Base-by-base conservation (phyloP, 2,329 filamentous ascomycete species). In the Hypoxylon sp. region DNA sequence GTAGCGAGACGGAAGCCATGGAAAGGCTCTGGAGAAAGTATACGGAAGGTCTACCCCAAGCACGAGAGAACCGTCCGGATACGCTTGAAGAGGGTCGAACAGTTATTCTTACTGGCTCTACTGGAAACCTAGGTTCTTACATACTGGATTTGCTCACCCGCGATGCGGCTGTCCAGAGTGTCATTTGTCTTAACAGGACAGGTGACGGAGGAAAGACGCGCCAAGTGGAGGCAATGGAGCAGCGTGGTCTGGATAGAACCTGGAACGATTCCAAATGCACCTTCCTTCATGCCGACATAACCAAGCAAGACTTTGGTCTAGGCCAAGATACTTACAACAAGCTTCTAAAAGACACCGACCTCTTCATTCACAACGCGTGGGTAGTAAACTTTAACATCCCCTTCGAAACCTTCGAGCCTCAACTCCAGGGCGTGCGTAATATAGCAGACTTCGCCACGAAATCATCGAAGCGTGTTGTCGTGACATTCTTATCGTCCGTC, bases 341-440 rank as follows among this genome's bases (percentile, higher is more conserved):
- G 0, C 61, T 79, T 1, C 64, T 74, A 2, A 40, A 62, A 5
- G 66, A 74, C 1, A 70, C 70, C 0, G 76, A 79, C 38, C 70
- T 71, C 8, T 66, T 81, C 17, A 74, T 80, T 42, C 80, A 83
- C 66, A 81, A 78, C 56, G 78, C 78, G 7, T 81, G 77, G 75
- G 76, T 74, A 0, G 80, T 83, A 66, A 78, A 80, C 63, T 79
- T 76, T 61, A 80, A 77, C 62, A 71, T 80, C n/a, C 65, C 72
- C 0, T 46, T 80, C 5, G 66, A 71, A 13, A 77, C 73, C 0
- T 83, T 82, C 48, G 74, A 77, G 60, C 69, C 74, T 0, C 75
- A 81, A 51, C 72, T 83, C 31, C 68, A 72, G 2, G 74, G 76
- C 2, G 73, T 83, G 38, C 73, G 77, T 2, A 75, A 77, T 55